Conservation (phyloP, 2,329 filamentous ascomycete species). For the Fusarium azukiicola region DNA sequence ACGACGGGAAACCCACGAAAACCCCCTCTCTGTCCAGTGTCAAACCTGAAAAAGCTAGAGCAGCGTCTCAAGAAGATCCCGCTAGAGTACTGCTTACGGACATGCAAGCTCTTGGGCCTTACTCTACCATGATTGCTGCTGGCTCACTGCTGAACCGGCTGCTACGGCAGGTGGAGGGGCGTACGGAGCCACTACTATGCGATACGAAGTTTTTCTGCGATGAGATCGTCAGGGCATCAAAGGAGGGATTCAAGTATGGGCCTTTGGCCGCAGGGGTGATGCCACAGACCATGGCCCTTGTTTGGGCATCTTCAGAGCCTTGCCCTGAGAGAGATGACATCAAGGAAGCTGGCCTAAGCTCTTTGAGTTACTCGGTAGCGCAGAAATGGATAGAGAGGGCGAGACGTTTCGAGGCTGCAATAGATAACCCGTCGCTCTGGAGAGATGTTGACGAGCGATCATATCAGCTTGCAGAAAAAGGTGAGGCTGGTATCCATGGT, state of each 20-base stretch:
- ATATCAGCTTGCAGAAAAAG: neutral
- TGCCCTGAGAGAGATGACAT: neutral
- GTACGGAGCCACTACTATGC: neutral
- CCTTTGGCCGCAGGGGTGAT: neutral
- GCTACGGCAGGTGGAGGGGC: neutral
- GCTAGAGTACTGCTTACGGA: neutral
- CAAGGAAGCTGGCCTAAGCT: neutral
- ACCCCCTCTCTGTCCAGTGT: neutral
- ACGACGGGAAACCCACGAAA: neutral
- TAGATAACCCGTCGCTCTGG: neutral
- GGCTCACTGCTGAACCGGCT: neutral
- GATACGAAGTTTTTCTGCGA: slow-evolving; percentile 12
- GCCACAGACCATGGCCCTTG: slow-evolving; percentile 1
- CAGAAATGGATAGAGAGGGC: slow-evolving; percentile 14
- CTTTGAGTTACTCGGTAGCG: neutral
- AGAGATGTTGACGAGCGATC: slow-evolving; percentile 1
- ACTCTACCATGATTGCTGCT: neutral
- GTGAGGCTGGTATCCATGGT: neutral
- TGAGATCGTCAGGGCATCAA: slow-evolving; percentile 8
- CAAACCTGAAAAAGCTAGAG: neutral
- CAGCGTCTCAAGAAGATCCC: neutral
- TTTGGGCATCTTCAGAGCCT: neutral
- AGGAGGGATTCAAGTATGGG: slow-evolving; percentile 3
- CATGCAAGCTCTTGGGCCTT: slow-evolving; percentile 5
- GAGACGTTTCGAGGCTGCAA: neutral